Evolutionary conservation across 1,284 basidiomycete species (phyloP), one percentile per base, ranked within the genome.

Genomic region (Sanghuangporus weigelae): DNA sequence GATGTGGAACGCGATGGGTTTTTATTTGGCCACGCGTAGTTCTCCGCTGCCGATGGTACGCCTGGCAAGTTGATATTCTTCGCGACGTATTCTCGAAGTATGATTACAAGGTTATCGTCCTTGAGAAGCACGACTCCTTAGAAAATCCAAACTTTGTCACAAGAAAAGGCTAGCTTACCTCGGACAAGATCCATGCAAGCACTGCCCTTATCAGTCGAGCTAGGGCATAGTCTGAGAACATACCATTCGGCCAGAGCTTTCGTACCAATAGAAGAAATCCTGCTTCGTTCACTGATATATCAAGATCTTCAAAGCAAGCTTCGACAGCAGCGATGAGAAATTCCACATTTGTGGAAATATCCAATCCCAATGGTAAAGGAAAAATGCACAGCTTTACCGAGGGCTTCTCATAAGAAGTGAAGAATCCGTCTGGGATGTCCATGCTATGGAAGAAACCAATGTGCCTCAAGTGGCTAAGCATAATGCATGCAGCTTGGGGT

Each of bases 201-300:
- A 73, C 63, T 7, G 68, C 63, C 11, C 66, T 65, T 2, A 72
- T 74, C 7, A 79, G 69, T 11, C 76, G 67, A 35, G 73, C 71
- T 16, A 77, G 63, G 0, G 74, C 86, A 72, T 92, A 91, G 26
- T 86, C 83, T 7, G 90, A 87, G 51, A 85, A 80, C 73, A 91
- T 78, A 6, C 84, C 81, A 67, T 83, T 87, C 0, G 91, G 90
- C 85, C 86, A 91, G 64, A 90, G 83, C 66, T 84, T 81, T 57
- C 84, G 81, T 10, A 77, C 75, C 16, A 93, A 76, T 10, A 93
- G 74, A 7, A 89, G 73, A 60, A 92, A 81, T 0, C 86, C 91
- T 21, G 82, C 77, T 73, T 94, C 91, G 69, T 92, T 91, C 38
- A 86, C 78, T 0, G 86, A 84, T 23, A 93, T 75, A 71, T 91